phyloP scores from a whole-genome alignment of 352 stramenopile genomes.

The Pythium pyrilobum region DNA sequence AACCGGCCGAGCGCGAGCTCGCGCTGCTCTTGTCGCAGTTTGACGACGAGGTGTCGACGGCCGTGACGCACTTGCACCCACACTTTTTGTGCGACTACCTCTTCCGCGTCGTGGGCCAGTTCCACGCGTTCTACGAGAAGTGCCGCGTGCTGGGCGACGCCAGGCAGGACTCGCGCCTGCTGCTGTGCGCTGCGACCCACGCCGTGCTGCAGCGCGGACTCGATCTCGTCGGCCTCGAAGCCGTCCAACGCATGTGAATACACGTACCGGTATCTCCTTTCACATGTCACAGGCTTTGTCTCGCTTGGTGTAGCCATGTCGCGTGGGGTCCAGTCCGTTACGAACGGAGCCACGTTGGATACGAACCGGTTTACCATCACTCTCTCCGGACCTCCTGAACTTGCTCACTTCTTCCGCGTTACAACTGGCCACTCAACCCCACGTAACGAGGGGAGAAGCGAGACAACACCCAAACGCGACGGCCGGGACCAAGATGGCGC shows the following conservation, averaged over 20 bases:
- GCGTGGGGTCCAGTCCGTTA: background rate
- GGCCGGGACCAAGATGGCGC: background rate
- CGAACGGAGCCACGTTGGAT: background rate
- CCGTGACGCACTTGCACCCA: slow-evolving; percentile 57
- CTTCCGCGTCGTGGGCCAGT: slow-evolving; percentile 69
- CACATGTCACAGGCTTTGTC: slow-evolving; percentile 7
- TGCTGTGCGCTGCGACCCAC: slow-evolving; percentile 73
- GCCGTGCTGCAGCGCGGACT: slow-evolving; percentile 60
- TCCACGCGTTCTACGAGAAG: slow-evolving; percentile 81
- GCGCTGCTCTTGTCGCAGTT: slow-evolving; percentile 76
- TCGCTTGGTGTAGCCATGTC: background rate
- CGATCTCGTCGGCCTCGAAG: slow-evolving; percentile 59
- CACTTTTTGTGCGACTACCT: slow-evolving; percentile 82
- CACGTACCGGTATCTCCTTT: background rate
- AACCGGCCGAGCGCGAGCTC: slow-evolving; percentile 58
- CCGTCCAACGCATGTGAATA: slow-evolving; percentile 71
- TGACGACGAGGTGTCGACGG: slow-evolving; percentile 59
- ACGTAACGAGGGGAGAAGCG: background rate
- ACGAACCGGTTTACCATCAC: slow-evolving; percentile 4
- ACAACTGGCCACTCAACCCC: slow-evolving; percentile 3
- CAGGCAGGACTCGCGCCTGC: slow-evolving; percentile 57
- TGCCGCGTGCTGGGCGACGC: slow-evolving; percentile 65
- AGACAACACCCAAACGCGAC: background rate
- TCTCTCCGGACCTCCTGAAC: background rate
- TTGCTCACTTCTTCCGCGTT: background rate